These are phyloP conservation scores for Fusarium sp. DNA, from an alignment of 2,329 filamentous ascomycete genomes.

Conservation along the genomic window DNA sequence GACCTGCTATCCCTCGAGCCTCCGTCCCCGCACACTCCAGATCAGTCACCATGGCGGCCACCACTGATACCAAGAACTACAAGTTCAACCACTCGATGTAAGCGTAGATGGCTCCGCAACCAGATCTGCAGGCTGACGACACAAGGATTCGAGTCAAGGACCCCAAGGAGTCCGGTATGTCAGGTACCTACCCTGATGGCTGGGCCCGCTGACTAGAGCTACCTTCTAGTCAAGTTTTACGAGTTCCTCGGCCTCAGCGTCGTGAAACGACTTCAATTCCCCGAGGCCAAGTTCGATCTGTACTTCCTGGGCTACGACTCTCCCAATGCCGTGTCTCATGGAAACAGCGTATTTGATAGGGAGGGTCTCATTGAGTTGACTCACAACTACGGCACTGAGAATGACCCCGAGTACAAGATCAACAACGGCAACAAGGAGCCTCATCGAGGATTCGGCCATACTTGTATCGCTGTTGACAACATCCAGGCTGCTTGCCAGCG, in stretches of 20 bases:
- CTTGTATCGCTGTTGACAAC: constrained; percentile 85
- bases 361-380: constrained; percentile 91
- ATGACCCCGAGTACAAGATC: constrained; percentile 82
- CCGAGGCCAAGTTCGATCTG: constrained; percentile 91
- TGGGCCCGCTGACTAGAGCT: constrained; percentile 14
- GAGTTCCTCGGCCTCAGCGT: constrained; percentile 90
- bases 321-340: constrained; percentile 78
- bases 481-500: constrained; percentile 91
- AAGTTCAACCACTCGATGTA: constrained; percentile 92
- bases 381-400: constrained; percentile 89
- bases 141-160: constrained; percentile 94
- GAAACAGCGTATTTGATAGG: constrained; percentile 80
- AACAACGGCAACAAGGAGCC: constrained; percentile 94
- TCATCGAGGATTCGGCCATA: constrained; percentile 85
- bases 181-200: constrained; percentile 43
- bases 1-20: constrained; percentile 11
- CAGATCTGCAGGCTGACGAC: constrained; percentile 22
- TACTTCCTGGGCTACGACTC: constrained; percentile 95
- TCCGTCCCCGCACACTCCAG: constrained; percentile 27
- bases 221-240: constrained; percentile 82
- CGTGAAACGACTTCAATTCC: constrained; percentile 83
- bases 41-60: constrained; percentile 79
- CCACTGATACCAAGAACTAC: constrained; percentile 81
- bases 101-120: constrained; percentile 38
- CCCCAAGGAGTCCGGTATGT: constrained; percentile 79